Percentiles rank a stretch among this genome's conserved stretches.
Conservation (phyloP, 2,329 filamentous ascomycete species). For the Phialocephala subalpina region DNA sequence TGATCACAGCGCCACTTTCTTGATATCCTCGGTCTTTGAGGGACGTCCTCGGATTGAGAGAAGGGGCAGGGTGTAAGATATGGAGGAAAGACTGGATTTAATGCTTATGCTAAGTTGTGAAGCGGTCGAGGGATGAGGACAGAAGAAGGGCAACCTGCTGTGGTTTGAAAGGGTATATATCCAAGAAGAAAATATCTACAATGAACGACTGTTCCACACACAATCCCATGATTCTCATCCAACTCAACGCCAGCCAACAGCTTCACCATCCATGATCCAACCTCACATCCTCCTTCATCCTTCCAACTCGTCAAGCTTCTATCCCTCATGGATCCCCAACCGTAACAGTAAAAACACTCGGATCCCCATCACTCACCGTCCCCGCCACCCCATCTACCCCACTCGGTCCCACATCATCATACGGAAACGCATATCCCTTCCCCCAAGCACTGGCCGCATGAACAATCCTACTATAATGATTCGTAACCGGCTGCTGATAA, state of each 20-base stretch:
- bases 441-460: conserved; percentile 67
- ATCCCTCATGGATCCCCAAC: conserved; percentile 21
- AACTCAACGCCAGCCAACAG: too few species aligned
- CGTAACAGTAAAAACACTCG: conserved; percentile 29
- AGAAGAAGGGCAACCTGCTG: too few species aligned
- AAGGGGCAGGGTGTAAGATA: too few species aligned
- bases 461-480: conserved; percentile 69
- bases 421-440: conserved; percentile 70
- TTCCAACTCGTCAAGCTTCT: too few species aligned
- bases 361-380: conserved; percentile 62
- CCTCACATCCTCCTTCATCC: neutral
- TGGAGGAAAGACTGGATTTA: too few species aligned
- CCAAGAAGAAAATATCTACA: neutral
- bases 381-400: conserved; percentile 65
- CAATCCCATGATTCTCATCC: neutral
- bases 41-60: neutral
- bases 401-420: conserved; percentile 71
- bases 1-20: too few species aligned
- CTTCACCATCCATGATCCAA: neutral
- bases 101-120: too few species aligned
- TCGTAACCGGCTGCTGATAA: conserved; percentile 63
- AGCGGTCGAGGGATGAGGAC: too few species aligned
- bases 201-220: neutral
- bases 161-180: too few species aligned
- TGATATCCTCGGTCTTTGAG: too few species aligned